A percentile compares a stretch with the other conserved stretches of the same genome.
Evolutionary conservation across 2,329 filamentous ascomycete species (phyloP).

Genomic region (Stagonosporopsis tanaceti): DNA sequence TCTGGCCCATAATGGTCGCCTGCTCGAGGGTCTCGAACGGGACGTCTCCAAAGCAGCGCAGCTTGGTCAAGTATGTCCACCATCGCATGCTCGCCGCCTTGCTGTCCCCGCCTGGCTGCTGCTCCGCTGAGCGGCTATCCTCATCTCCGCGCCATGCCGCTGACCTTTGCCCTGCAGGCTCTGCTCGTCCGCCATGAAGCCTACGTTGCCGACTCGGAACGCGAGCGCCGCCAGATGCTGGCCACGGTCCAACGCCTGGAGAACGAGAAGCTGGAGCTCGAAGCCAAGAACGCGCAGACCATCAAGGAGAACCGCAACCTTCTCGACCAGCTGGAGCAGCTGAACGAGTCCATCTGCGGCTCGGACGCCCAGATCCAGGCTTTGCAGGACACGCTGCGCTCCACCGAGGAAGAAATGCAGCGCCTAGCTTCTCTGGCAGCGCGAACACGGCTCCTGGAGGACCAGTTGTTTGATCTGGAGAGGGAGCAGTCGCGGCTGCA

Average conservation of each 20-base stretch:
- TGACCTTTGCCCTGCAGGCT: constrained; percentile 80
- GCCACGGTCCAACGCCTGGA: constrained; percentile 79
- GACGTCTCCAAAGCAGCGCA: constrained; percentile 87
- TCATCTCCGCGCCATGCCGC: constrained; percentile 57
- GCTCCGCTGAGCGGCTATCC: constrained; percentile 20
- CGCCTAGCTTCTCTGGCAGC: constrained; percentile 76
- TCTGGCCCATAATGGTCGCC: constrained; percentile 81
- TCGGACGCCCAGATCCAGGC: constrained; percentile 82
- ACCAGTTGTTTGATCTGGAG: constrained; percentile 80
- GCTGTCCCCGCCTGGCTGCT: constrained; percentile 19
- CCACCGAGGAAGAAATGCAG: constrained; percentile 78
- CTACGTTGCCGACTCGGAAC: constrained; percentile 91
- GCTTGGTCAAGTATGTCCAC: constrained; percentile 82
- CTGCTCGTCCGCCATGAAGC: constrained; percentile 90
- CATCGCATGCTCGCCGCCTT: constrained; percentile 38
- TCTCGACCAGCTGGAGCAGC: constrained; percentile 81
- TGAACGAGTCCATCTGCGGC: constrained; percentile 80
- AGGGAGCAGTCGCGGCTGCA: constrained; percentile 80
- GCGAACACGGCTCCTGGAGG: constrained; percentile 80
- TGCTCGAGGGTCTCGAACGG: constrained; percentile 80
- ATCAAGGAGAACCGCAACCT: constrained; percentile 84
- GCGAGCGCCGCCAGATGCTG: constrained; percentile 77
- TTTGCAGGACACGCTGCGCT: constrained; percentile 78
- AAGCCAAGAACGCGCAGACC: constrained; percentile 77
- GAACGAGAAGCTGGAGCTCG: constrained; percentile 71